Percentiles rank a stretch among this genome's conserved stretches.
Evolutionary conservation across 139 green algal genomes (phyloP).

Genomic region (Coelastrella sp.): DNA sequence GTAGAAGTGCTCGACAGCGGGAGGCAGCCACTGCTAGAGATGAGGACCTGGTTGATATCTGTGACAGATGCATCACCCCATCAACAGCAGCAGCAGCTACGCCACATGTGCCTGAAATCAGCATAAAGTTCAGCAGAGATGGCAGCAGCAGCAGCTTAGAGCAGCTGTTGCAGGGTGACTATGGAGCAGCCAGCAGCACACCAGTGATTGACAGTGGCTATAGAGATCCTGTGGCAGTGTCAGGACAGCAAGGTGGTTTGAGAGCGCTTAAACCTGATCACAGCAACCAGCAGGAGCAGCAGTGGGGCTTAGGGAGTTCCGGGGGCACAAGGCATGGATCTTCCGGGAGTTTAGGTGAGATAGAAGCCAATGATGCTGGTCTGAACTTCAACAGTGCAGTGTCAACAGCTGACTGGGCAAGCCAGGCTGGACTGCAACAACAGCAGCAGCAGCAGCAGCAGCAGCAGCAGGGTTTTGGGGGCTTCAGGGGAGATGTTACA

Average conservation of each 20-base stretch:
- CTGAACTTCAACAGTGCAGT: too few relatives aligned
- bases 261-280: background rate
- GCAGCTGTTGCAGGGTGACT: background rate
- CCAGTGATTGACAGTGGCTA: background rate
- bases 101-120: background rate
- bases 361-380: background rate
- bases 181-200: background rate
- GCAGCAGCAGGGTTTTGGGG: background rate
- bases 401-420: background rate
- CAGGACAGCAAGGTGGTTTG: background rate
- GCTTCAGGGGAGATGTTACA: background rate
- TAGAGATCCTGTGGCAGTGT: background rate
- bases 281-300: background rate
- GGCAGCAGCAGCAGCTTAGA: background rate
- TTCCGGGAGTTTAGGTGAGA: background rate
- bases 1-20: background rate
- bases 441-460: constrained; percentile 20
- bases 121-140: background rate
- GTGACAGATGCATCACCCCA: too few relatives aligned
- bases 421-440: background rate
- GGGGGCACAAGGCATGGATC: background rate
- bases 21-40: too few relatives aligned
- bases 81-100: too few relatives aligned
- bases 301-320: constrained; percentile 7
- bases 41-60: too few relatives aligned